phyloP scores from a whole-genome alignment of 2,329 filamentous ascomycete genomes.

The Colletotrichum theobromicola region DNA sequence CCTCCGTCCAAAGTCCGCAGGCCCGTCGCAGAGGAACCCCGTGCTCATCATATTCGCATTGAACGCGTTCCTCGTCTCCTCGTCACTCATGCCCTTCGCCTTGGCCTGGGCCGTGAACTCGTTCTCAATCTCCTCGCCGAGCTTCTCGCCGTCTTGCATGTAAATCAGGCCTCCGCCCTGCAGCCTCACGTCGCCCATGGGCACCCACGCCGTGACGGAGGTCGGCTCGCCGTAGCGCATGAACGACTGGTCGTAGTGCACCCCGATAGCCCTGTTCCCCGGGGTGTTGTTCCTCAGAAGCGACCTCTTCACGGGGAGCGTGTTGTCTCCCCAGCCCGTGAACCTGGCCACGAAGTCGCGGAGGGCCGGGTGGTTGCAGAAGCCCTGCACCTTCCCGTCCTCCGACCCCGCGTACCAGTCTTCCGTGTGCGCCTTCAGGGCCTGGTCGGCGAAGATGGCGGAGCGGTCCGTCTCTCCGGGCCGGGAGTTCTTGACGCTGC shows the following conservation, averaged over 20 bases:
- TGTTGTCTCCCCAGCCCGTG: conserved; percentile 55
- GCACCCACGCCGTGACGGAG: conserved; percentile 61
- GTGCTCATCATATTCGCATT: conserved; percentile 65
- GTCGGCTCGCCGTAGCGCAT: conserved; percentile 59
- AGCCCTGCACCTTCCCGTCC: conserved; percentile 30
- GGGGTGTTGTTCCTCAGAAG: conserved; percentile 63
- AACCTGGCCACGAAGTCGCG: conserved; percentile 54
- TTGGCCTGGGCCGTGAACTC: conserved; percentile 45
- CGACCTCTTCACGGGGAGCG: conserved; percentile 40
- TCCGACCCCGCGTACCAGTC: conserved; percentile 47
- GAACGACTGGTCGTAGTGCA: conserved; percentile 67
- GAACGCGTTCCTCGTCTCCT: conserved; percentile 56
- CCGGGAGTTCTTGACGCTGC: conserved; percentile 47
- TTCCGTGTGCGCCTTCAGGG: conserved; percentile 57
- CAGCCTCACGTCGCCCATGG: conserved; percentile 57
- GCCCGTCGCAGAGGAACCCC: conserved; percentile 50
- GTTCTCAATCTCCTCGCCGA: conserved; percentile 43
- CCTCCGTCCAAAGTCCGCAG: conserved; percentile 30
- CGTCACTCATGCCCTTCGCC: conserved; percentile 54
- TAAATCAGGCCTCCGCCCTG: conserved; percentile 65
- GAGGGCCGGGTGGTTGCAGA: conserved; percentile 58
- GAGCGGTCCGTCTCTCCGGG: conserved; percentile 42
- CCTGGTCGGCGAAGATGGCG: conserved; percentile 37
- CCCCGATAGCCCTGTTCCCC: conserved; percentile 60
- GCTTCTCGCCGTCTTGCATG: conserved; percentile 48